Percentiles rank a stretch among this genome's conserved stretches.
Conservation (phyloP, 371 early-diverging fungal species). For the Actinomucor elegans region DNA sequence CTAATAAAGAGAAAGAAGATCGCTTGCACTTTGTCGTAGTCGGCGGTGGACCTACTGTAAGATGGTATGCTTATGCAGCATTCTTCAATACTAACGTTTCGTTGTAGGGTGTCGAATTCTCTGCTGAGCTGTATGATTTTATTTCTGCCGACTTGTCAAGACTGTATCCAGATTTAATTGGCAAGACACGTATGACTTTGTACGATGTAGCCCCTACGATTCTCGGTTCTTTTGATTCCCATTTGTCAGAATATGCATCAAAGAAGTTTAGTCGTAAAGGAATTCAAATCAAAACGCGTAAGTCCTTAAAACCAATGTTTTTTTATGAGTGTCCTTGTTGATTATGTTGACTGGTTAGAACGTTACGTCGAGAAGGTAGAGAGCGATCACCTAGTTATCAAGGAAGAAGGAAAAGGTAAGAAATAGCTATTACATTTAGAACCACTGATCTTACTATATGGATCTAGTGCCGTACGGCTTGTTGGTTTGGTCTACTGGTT, state of each 20-base stretch:
- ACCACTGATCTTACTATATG: background rate
- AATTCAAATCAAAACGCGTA: constrained; percentile 62
- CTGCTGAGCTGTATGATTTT: constrained; percentile 80
- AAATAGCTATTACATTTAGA: constrained; percentile 3
- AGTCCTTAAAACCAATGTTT: no score
- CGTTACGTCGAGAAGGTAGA: constrained; percentile 53
- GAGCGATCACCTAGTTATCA: constrained; percentile 40
- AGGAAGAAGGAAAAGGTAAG: constrained; percentile 47
- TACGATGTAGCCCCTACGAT: constrained; percentile 77
- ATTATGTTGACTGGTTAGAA: constrained; percentile 27
- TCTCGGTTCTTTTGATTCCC: constrained; percentile 70
- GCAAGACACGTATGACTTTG: constrained; percentile 65
- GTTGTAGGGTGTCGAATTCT: constrained; percentile 65
- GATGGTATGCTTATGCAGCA: background rate
- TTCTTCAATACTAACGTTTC: background rate
- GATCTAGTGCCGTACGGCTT: constrained; percentile 50
- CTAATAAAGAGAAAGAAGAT: constrained; percentile 65
- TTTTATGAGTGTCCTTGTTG: background rate
- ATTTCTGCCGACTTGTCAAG: constrained; percentile 70
- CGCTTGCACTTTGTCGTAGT: constrained; percentile 83
- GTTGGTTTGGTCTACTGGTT: constrained; percentile 76
- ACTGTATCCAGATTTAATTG: constrained; percentile 61
- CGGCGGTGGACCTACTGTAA: constrained; percentile 79
- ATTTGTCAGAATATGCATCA: constrained; percentile 67
- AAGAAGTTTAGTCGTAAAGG: constrained; percentile 67